A percentile compares a stretch with the other conserved stretches of the same genome.
Evolutionary conservation across 2,329 filamentous ascomycete genomes (phyloP).

Genomic region (Sporothrix pseudoabietina): DNA sequence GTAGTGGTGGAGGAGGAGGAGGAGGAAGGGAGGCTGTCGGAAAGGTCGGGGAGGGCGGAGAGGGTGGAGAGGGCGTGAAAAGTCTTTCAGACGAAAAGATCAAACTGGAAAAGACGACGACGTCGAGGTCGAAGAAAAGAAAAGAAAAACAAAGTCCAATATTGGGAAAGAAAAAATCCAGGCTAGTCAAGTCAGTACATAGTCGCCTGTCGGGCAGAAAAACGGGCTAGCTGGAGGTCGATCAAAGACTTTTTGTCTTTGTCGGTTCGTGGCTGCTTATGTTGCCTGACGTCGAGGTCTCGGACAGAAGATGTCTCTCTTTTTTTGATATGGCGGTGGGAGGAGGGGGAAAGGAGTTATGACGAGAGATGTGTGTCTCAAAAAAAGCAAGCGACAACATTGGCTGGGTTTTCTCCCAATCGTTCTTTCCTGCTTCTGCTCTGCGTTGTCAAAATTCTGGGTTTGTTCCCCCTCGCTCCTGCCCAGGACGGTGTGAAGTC

Average conservation of each 20-base stretch:
- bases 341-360: background rate
- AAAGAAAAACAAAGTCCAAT: background rate
- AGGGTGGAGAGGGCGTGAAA: background rate
- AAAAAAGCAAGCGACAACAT: conserved; percentile 26
- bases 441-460: background rate
- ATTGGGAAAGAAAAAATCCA: background rate
- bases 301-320: background rate
- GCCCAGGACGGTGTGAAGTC: background rate
- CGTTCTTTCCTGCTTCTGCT: conserved; percentile 2
- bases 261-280: conserved; percentile 18
- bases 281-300: background rate
- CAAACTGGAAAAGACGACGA: background rate
- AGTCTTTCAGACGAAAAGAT: background rate
- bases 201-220: conserved; percentile 14
- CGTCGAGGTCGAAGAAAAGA: background rate
- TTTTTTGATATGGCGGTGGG: conserved; percentile 17
- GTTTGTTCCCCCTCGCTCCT: conserved; percentile 10
- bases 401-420: conserved; percentile 12
- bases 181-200: background rate
- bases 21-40: background rate
- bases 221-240: background rate
- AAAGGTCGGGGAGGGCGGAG: background rate
- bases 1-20: background rate
- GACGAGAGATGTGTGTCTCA: background rate
- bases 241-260: conserved; percentile 11